Evolutionary conservation across 345 rosid genomes (phyloP).

Genomic region (Gossypium thurberi): DNA sequence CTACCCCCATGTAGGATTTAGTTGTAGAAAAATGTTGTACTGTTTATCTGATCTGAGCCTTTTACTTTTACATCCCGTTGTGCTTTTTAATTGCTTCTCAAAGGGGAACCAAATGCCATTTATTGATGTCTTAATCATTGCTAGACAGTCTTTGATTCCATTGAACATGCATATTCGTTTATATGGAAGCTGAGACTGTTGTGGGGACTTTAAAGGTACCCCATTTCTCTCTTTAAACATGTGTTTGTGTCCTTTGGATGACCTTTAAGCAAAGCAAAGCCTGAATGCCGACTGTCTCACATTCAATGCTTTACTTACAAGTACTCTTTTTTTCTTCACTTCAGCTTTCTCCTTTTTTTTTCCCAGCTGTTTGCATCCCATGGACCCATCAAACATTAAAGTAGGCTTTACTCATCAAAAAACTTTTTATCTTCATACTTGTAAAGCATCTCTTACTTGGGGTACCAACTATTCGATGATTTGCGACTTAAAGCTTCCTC

Average conservation of each 20-base stretch:
- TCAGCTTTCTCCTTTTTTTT: not conserved
- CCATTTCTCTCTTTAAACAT: not conserved
- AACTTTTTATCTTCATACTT: not conserved
- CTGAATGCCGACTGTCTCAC: not conserved
- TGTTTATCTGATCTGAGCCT: not conserved
- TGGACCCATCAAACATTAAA: not conserved
- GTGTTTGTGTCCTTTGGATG: not conserved
- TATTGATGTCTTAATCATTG: not conserved
- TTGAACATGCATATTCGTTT: not conserved
- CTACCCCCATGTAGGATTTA: constrained; percentile 19
- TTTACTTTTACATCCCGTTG: not conserved
- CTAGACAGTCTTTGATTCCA: not conserved
- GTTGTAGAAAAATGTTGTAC: constrained; percentile 22
- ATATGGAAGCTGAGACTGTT: not conserved
- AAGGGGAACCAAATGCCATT: not conserved
- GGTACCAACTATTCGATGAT: constrained; percentile 28
- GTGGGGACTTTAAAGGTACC: not conserved
- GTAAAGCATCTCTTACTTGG: not conserved
- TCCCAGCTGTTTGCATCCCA: not conserved
- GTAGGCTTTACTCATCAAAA: not conserved
- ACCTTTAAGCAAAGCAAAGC: not conserved
- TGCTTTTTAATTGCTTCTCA: no score
- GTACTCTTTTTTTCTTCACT: not conserved
- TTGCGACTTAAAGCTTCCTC: constrained; percentile 15
- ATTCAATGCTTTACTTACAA: not conserved